Conservation (phyloP, 768 basidiomycete genomes). For the Pleurotus cornucopiae region DNA sequence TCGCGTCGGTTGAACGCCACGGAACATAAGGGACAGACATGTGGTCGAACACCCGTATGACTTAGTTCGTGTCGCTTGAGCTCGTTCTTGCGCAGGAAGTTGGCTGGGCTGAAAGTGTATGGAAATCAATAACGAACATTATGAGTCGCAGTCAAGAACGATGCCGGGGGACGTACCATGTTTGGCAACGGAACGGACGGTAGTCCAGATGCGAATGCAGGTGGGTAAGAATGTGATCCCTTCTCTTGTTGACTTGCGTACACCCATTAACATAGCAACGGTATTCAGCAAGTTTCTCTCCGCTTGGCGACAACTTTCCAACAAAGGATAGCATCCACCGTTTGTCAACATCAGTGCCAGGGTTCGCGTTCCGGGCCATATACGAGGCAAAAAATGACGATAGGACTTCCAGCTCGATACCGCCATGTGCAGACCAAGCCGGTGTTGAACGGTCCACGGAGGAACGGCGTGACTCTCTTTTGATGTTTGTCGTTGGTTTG, state of each 20-base stretch:
- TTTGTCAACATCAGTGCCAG: conserved; percentile 57
- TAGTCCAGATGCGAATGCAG: conserved; percentile 71
- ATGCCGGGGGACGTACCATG: no score
- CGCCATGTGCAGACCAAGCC: conserved; percentile 60
- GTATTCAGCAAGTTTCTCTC: conserved; percentile 55
- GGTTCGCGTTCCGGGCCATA: conserved; percentile 36
- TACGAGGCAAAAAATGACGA: conserved; percentile 52
- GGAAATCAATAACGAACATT: background rate
- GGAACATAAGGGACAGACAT: conserved; percentile 52
- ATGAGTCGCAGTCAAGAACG: background rate
- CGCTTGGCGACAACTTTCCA: conserved; percentile 56
- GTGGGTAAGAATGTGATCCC: conserved; percentile 73
- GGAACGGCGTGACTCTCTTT: background rate
- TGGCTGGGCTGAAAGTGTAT: conserved; percentile 39
- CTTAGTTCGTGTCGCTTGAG: conserved; percentile 72
- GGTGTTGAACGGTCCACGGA: conserved; percentile 41
- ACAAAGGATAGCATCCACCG: conserved; percentile 65
- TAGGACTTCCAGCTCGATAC: conserved; percentile 51
- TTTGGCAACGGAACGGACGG: conserved; percentile 54
- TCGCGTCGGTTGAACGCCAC: conserved; percentile 65
- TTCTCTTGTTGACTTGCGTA: conserved; percentile 62
- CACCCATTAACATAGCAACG: conserved; percentile 69
- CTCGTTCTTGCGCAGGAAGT: conserved; percentile 73
- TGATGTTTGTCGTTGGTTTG: background rate
- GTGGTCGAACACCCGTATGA: conserved; percentile 58